Conservation (phyloP, 2,329 filamentous ascomycete species). For the Botrytis paeoniae region DNA sequence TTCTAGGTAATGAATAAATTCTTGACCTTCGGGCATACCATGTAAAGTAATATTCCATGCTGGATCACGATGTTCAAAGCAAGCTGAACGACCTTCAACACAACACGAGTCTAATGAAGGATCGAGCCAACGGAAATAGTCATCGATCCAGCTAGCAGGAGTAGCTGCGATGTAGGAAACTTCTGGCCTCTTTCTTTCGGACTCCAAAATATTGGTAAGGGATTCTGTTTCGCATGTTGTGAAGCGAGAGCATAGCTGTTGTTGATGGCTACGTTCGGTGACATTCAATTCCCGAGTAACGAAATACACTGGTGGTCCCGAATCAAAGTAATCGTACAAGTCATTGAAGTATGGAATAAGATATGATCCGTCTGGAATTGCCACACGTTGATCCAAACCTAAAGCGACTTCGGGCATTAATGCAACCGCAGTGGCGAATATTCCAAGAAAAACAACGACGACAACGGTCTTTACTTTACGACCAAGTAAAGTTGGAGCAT, state of each 20-base stretch:
- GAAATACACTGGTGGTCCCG: conserved; percentile 93
- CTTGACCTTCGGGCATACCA: conserved; percentile 90
- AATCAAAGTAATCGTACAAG: conserved; percentile 86
- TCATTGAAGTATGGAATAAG: conserved; percentile 96
- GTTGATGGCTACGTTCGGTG: conserved; percentile 72
- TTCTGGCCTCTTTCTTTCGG: conserved; percentile 85
- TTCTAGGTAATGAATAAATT: conserved; percentile 82
- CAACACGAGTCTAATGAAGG: conserved; percentile 64
- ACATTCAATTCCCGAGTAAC: conserved; percentile 79
- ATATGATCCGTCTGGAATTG: conserved; percentile 90
- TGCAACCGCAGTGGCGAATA: conserved; percentile 82
- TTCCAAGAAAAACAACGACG: conserved; percentile 76
- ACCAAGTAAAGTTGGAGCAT: conserved; percentile 77
- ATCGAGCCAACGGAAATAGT: conserved; percentile 96
- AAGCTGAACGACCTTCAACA: conserved; percentile 53
- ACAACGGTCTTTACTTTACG: conserved; percentile 77
- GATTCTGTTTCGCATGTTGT: conserved; percentile 83
- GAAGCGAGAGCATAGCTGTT: conserved; percentile 85
- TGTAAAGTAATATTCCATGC: conserved; percentile 85
- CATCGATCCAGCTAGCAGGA: conserved; percentile 93
- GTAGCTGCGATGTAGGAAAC: conserved; percentile 85
- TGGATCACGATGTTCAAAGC: conserved; percentile 74
- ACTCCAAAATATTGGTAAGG: conserved; percentile 84
- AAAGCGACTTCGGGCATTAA: conserved; percentile 81
- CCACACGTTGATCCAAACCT: conserved; percentile 90